Base-by-base conservation (phyloP, 2,329 filamentous ascomycete genomes). In the Colletotrichum sp. region DNA sequence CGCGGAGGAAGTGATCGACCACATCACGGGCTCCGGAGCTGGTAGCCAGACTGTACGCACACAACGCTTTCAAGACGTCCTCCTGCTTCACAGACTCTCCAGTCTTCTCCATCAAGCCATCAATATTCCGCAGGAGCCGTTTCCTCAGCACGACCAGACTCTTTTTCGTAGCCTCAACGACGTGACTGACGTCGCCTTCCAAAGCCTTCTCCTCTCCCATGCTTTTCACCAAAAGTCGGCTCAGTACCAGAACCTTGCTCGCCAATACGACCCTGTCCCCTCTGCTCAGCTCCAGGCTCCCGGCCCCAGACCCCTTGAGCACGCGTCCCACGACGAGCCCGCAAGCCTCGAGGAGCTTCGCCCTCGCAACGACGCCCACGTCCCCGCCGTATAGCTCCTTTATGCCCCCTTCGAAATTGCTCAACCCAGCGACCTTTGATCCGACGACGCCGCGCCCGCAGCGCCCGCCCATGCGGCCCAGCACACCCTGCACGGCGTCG, bases 11-110 rank as follows among this genome's bases (percentile, higher is more conserved):
- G 84, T 97, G 93, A 9, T 92, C 88, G 69, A 98, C 84, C 1
- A 95, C 94, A 82, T 98, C 96, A 73, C 91, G 92, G 0, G 95
- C 92, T 0, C 95, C 94, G 1, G 94, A 95, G 80, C 92, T 98
- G 4, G 94, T 96, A 2, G 93, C 92, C 67, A 99, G 88, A 77
- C 95, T 96, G 82, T 96, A 96, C 0, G 96, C 96, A 72, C 93
- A 94, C 78, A 98, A 88, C 1, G 93, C 92, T 79, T 95, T 93
- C 14, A 96, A 87, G 18, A 97, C 89, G 26, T 90, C 87, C 75
- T 88, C 81, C 74, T 88, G 80, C 79, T 89, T 78, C 76, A 83
- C 77, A 81, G 86, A 77, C 80, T 89, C 83, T 89, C 93, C 90
- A 30, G 93, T 90, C 64, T 90, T 91, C 78, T 91, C 89, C 69